Evolutionary conservation across 495 filamentous ascomycete species (phyloP).

Genomic region (Tuber magnatum): DNA sequence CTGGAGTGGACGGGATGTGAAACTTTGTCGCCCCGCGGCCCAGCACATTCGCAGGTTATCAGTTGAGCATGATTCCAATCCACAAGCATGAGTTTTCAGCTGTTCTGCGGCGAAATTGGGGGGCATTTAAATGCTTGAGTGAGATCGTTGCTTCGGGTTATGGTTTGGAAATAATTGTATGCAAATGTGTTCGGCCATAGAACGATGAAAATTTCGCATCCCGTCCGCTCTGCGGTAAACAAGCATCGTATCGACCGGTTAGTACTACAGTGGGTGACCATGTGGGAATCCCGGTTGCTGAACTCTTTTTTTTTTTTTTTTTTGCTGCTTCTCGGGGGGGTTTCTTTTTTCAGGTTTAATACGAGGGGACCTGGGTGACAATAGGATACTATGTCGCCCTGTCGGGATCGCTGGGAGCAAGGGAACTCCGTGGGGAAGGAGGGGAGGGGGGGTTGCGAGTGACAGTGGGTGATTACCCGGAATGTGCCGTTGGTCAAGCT

Average conservation of each 20-base stretch:
- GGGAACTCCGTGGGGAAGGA: neutral
- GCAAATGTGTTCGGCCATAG: neutral
- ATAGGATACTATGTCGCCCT: neutral
- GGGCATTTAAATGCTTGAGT: neutral
- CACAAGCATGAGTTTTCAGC: neutral
- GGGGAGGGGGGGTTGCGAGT: neutral
- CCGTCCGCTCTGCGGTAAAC: conserved; percentile 5
- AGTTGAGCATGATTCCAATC: neutral
- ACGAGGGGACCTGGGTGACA: neutral
- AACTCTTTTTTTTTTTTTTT: too few species aligned
- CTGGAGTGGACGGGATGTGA: neutral
- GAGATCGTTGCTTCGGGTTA: neutral
- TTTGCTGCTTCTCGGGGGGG: neutral
- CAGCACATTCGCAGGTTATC: neutral
- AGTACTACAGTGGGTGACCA: too few species aligned
- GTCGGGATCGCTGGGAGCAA: neutral
- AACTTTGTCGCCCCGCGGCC: neutral
- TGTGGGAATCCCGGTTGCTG: too few species aligned
- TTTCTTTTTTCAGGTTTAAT: neutral
- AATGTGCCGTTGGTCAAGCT: neutral
- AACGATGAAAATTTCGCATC: conserved; percentile 6
- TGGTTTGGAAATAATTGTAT: neutral
- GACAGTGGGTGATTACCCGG: neutral
- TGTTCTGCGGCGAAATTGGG: neutral
- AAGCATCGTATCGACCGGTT: too few species aligned